These are phyloP conservation scores for Rhizopus delemar DNA, from an alignment of 371 early-diverging fungal species.

Conservation along the genomic window DNA sequence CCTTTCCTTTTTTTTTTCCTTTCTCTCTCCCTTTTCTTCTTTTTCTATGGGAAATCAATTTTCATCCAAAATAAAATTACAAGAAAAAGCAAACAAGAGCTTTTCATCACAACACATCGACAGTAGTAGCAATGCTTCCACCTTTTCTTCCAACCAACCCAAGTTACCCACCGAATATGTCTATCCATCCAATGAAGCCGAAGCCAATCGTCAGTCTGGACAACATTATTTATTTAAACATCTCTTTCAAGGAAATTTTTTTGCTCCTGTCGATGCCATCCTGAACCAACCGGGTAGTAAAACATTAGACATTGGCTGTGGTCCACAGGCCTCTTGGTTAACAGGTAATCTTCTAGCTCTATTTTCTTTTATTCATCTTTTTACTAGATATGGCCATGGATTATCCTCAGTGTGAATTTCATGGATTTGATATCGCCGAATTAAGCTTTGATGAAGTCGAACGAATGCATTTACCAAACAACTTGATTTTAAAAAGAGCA, in stretches of 20 bases:
- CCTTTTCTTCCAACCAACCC: conserved; percentile 7
- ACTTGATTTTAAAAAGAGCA: conserved; percentile 16
- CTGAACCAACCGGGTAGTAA: conserved; percentile 11
- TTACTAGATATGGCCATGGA: conserved; percentile 31
- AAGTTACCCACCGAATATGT: conserved; percentile 8
- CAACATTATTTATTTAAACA: conserved; percentile 38
- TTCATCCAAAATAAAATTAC: conserved; percentile 1
- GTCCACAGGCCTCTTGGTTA: conserved; percentile 35
- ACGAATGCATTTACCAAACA: conserved; percentile 26
- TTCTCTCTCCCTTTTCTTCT: not conserved
- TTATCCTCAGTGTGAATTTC: conserved; percentile 32
- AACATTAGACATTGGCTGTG: conserved; percentile 38
- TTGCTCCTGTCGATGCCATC: conserved; percentile 32
- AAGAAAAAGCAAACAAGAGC: not conserved
- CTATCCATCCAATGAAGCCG: conserved; percentile 19
- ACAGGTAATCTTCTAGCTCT: not conserved
- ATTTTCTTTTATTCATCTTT: not conserved
- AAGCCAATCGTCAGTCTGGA: conserved; percentile 24
- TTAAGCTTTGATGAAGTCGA: not conserved
- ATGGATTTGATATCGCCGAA: conserved; percentile 31
- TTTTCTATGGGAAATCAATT: conserved; percentile 12
- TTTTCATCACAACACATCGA: not conserved
- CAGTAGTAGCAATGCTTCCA: not conserved
- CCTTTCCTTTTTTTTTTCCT: not conserved
- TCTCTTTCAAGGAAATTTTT: conserved; percentile 36